Conservation (phyloP, 2,329 filamentous ascomycete species). For the Colletotrichum gloeosporioides region DNA sequence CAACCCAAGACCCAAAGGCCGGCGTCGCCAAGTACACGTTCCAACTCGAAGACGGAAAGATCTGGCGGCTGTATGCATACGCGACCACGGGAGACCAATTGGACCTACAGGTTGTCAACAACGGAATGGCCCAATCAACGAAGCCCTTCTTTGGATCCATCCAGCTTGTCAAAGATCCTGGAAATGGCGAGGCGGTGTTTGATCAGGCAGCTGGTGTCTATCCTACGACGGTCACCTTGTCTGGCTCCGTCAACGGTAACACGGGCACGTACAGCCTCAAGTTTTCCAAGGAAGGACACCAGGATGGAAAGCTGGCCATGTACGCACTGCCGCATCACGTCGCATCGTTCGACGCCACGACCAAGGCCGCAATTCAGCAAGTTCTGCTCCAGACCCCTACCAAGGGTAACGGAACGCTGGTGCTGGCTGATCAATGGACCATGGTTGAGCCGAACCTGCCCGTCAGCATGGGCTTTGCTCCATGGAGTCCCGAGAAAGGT, state of each 20-base stretch:
- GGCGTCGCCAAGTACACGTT: slow-evolving; percentile 80
- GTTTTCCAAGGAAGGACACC: slow-evolving; percentile 74
- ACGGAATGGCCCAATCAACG: slow-evolving; percentile 68
- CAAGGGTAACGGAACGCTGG: slow-evolving; percentile 79
- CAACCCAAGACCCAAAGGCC: slow-evolving; percentile 60
- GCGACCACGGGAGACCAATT: slow-evolving; percentile 63
- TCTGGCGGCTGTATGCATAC: slow-evolving; percentile 83
- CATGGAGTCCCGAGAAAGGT: slow-evolving; percentile 69
- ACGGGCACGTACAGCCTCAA: slow-evolving; percentile 75
- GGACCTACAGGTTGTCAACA: slow-evolving; percentile 71
- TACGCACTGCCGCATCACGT: slow-evolving; percentile 89
- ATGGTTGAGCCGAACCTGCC: slow-evolving; percentile 80
- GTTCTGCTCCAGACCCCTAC: slow-evolving; percentile 79
- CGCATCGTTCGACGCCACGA: slow-evolving; percentile 70
- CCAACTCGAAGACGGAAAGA: slow-evolving; percentile 71
- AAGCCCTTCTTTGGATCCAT: slow-evolving; percentile 77
- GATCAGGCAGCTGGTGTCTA: slow-evolving; percentile 81
- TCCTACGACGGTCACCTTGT: slow-evolving; percentile 66
- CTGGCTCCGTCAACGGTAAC: slow-evolving; percentile 63
- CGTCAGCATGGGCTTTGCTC: slow-evolving; percentile 75
- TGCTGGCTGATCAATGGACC: slow-evolving; percentile 77
- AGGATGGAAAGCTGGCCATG: slow-evolving; percentile 72
- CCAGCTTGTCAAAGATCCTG: slow-evolving; percentile 82
- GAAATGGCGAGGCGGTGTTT: slow-evolving; percentile 69
- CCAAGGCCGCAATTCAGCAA: slow-evolving; percentile 54